Base-by-base conservation (phyloP, 768 basidiomycete genomes). In the Dacryopinax spathularia region DNA sequence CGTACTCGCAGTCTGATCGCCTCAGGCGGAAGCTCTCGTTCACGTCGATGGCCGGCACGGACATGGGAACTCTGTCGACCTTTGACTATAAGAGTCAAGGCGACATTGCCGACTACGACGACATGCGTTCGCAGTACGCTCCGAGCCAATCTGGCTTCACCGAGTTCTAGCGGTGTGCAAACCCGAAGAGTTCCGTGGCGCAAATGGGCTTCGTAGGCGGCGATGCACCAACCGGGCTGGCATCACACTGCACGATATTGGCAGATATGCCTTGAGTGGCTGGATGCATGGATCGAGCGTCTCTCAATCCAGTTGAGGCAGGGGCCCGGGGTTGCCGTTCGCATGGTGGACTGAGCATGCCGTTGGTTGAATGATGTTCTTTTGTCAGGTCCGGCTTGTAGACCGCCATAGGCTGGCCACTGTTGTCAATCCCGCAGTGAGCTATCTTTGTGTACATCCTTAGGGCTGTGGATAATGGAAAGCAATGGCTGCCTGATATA, bases 41-140 rank as follows among this genome's bases (percentile, higher is more conserved):
- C 71, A 82, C 86, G 18, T 87, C 84, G 33, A 83, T 87, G 34
- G 78, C 88, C 9, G 89, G 88, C 12, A 78, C 82, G 33, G 90
- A 91, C 69, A 75, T 88, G 70, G 90, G 88, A 43, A 89, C 88
- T 72, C 71, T 89, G 66, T 87, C 87, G 37, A 83, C 82, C 70
- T 82, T 80, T 65, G 82, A 91, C 70, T 92, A 92, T 76, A 92
- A 92, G 83, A 90, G 89, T 70, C 91, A 91, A 73, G 91, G 91
- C 70, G 90, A 88, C 64, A 79, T 80, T 43, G 80, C 77, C 33
- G 90, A 91, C 71, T 72, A 84, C 71, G 90, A 92, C 72, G 90
- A 93, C 72, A 83, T 91, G 81, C 89, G 91, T 77, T 87, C 85
- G 63, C 90, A 93, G 74, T 92, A 92, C 72, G 78, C 88, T 7